These are phyloP conservation scores for Postia placenta DNA, from an alignment of 768 basidiomycete genomes.

Conservation along the genomic window DNA sequence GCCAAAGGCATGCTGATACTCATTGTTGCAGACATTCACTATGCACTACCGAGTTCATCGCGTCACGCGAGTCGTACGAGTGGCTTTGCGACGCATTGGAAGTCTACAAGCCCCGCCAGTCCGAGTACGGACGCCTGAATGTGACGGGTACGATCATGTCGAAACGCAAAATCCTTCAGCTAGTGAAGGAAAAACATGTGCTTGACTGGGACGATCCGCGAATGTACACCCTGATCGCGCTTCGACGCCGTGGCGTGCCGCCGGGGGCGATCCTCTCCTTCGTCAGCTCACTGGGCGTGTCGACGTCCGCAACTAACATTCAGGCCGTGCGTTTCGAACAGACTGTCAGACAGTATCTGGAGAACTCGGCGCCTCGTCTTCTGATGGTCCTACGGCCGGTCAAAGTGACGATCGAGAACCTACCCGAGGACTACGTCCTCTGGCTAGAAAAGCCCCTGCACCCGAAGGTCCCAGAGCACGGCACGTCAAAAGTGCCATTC, in stretches of 20 bases:
- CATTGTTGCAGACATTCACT: slow-evolving; percentile 75
- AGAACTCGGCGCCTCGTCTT: slow-evolving; percentile 80
- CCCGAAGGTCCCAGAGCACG: slow-evolving; percentile 87
- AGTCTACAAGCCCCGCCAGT: slow-evolving; percentile 95
- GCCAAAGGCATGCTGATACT: background rate
- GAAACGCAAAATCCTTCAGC: slow-evolving; percentile 87
- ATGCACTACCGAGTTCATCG: slow-evolving; percentile 94
- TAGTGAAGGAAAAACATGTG: slow-evolving; percentile 83
- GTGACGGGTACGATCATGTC: slow-evolving; percentile 95
- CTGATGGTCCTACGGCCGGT: slow-evolving; percentile 89
- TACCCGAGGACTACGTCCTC: slow-evolving; percentile 77
- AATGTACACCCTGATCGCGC: slow-evolving; percentile 92
- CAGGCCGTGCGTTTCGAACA: slow-evolving; percentile 89
- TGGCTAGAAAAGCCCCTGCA: slow-evolving; percentile 90
- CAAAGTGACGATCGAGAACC: slow-evolving; percentile 87
- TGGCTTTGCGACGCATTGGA: slow-evolving; percentile 99
- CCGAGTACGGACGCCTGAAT: slow-evolving; percentile 91
- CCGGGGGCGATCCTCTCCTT: slow-evolving; percentile 93
- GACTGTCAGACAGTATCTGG: slow-evolving; percentile 81
- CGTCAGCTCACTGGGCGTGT: slow-evolving; percentile 91
- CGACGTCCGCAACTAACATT: slow-evolving; percentile 77
- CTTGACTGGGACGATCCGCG: slow-evolving; percentile 97
- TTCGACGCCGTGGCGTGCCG: slow-evolving; percentile 93
- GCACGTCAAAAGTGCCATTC: slow-evolving; percentile 76
- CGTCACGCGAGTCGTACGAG: slow-evolving; percentile 94